A percentile compares a stretch with the other conserved stretches of the same genome.
phyloP scores from a whole-genome alignment of 1,284 basidiomycete genomes.

The Ustilago nuda region DNA sequence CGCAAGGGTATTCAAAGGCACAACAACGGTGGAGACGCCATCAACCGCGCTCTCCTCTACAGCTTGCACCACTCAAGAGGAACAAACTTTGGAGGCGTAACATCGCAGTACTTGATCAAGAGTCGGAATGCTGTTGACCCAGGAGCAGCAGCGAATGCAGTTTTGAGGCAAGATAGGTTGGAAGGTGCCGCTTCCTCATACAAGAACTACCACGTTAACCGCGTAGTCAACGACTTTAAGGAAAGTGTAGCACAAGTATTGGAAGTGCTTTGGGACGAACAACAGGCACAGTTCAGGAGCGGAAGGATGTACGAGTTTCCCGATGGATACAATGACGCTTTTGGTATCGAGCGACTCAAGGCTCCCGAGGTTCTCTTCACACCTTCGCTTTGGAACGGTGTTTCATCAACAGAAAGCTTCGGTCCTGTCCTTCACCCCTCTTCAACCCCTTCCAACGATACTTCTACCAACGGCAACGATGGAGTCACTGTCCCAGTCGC shows the following conservation, averaged over 20 bases:
- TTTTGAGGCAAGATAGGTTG: conserved; percentile 63
- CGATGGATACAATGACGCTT: conserved; percentile 88
- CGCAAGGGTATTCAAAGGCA: conserved; percentile 79
- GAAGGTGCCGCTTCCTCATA: conserved; percentile 77
- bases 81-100: conserved; percentile 41
- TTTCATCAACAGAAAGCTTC: conserved; percentile 30
- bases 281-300: conserved; percentile 70
- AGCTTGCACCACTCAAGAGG: conserved; percentile 52
- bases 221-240: conserved; percentile 92
- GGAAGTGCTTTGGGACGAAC: conserved; percentile 88
- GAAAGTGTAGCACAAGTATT: conserved; percentile 87
- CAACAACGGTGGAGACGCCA: conserved; percentile 60
- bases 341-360: conserved; percentile 82
- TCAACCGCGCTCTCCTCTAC: conserved; percentile 47
- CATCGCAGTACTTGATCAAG: conserved; percentile 83
- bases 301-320: conserved; percentile 86
- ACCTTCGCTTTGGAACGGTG: conserved; percentile 76
- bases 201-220: conserved; percentile 82
- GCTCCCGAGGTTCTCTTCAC: conserved; percentile 92
- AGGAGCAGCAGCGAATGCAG: conserved; percentile 75
- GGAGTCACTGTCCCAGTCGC: conserved; percentile 4
- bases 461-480: conserved; percentile 2
- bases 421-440: conserved; percentile 27
- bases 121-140: conserved; percentile 77
- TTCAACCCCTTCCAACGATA: conserved; percentile 13